Base-by-base conservation (phyloP, 2,329 filamentous ascomycete genomes). In the Aspergillus latus region DNA sequence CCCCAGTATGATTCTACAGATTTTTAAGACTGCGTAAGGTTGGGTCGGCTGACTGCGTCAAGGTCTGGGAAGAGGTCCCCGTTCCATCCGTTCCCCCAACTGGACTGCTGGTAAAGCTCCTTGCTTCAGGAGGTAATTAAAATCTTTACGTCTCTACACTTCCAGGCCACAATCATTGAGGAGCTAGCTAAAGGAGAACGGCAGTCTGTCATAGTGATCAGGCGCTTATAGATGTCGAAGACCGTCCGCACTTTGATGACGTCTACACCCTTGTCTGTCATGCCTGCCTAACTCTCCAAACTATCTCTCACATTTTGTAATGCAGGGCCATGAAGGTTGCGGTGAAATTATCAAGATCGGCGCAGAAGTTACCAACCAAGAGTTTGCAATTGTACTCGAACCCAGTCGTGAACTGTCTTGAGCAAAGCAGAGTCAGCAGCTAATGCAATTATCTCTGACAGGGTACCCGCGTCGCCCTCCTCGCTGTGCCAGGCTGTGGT, bases 401-500 rank as follows among this genome's bases (percentile, higher is more conserved):
- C 8, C 11, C 6, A 21, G 16, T 32, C 5, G 43, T n/a, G 21
- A 21, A 21, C 21, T 21, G 21, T 21, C 21, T 21, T 21, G 21
- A 21, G 21, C 21, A 21, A 21, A 21, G 21, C 21, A 21, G 21
- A 21, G 21, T 21, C 21, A 21, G 21, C 21, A 21, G 21, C 21
- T 21, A 21, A 21, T 21, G 21, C 32, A 7, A 32, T 13, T 11
- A 30, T 6, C 29, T n/a, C 4, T 40, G 9, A 9, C 9, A 59
- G 57, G 54, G 53, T 5, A 40, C n/a, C 7, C 44, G 49, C 4
- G 48, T 59, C 34, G 54, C 57, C 30, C 49, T 57, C n/a, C 50
- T 59, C 36, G 57, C 57, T 7, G 57, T 59, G 6, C 57, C 54
- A 28, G 57, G 73, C 8, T 76, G 74, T 53, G 68, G 68, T 4